phyloP scores from a whole-genome alignment of 805 yeast genomes.

The Ogataea nitratoaversa region DNA sequence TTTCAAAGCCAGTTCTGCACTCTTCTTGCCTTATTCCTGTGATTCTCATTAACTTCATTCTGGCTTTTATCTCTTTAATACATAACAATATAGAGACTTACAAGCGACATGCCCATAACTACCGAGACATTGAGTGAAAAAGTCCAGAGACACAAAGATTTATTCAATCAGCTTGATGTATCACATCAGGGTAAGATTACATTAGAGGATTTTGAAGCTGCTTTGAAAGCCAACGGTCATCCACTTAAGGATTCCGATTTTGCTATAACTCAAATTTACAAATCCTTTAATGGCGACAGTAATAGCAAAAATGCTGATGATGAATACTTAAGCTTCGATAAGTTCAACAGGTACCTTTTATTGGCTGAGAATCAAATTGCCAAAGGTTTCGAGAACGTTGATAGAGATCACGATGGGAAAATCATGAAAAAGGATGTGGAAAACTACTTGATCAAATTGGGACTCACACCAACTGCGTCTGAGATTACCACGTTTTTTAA shows the following conservation, averaged over 20 bases:
- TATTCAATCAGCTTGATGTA: conserved; percentile 43
- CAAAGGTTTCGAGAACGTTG: conserved; percentile 64
- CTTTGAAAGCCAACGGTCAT: conserved; percentile 47
- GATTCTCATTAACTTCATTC: too few species aligned
- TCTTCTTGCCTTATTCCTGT: too few species aligned
- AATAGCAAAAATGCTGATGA: conserved; percentile 22
- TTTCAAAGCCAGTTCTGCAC: too few species aligned
- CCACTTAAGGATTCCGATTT: conserved; percentile 60
- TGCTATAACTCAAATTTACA: conserved; percentile 54
- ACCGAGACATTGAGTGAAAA: conserved; percentile 19
- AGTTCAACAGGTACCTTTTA: conserved; percentile 60
- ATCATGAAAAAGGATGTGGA: conserved; percentile 63
- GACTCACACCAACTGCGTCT: conserved; percentile 46
- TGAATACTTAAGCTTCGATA: conserved; percentile 49
- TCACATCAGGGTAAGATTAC: conserved; percentile 45
- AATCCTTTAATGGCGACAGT: conserved; percentile 45
- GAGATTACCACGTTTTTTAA: conserved; percentile 54
- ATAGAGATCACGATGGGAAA: conserved; percentile 68
- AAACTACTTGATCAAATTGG: conserved; percentile 54
- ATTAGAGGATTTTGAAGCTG: conserved; percentile 42
- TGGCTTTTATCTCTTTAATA: too few species aligned
- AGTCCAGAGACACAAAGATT: conserved; percentile 32
- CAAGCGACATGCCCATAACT: background rate
- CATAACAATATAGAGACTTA: too few species aligned
- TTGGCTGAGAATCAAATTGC: conserved; percentile 70